Conservation (phyloP, 2,329 filamentous ascomycete genomes). For the Parafenestella ontariensis region DNA sequence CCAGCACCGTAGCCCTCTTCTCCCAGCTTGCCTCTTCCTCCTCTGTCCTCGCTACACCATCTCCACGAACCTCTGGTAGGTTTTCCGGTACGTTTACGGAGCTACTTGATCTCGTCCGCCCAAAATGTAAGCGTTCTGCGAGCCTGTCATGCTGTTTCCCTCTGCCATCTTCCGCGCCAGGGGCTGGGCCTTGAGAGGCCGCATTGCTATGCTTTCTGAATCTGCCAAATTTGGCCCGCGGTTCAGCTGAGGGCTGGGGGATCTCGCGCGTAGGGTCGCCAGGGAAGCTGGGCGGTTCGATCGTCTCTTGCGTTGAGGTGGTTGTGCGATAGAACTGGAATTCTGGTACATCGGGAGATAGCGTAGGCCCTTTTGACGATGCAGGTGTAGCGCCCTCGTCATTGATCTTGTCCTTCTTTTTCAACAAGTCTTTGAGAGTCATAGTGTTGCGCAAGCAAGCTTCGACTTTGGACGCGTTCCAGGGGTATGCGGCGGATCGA, state of each 20-base stretch:
- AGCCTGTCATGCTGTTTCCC: conserved; percentile 53
- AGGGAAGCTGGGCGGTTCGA: conserved; percentile 69
- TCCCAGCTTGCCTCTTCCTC: conserved; percentile 77
- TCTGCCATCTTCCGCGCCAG: conserved; percentile 12
- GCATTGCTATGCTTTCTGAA: conserved; percentile 47
- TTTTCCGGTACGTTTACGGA: conserved; percentile 80
- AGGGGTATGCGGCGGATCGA: conserved; percentile 21
- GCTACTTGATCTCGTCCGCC: conserved; percentile 60
- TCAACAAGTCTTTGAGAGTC: conserved; percentile 67
- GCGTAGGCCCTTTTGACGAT: conserved; percentile 24
- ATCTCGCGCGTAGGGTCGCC: conserved; percentile 48
- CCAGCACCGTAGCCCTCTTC: conserved; percentile 87
- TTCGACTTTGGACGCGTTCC: conserved; percentile 16
- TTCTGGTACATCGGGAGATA: conserved; percentile 55
- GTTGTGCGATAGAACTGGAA: conserved; percentile 88
- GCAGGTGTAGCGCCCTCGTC: conserved; percentile 49
- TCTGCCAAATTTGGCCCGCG: conserved; percentile 35
- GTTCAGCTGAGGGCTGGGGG: conserved; percentile 36
- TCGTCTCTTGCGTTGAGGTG: conserved; percentile 78
- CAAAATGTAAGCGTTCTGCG: conserved; percentile 74
- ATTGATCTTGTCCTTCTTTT: conserved; percentile 67
- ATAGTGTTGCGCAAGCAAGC: conserved; percentile 51
- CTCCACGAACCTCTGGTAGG: conserved; percentile 74
- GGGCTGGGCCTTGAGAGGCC: conserved; percentile 22
- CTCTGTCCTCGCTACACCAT: conserved; percentile 49